Evolutionary conservation across 148 eudicot genomes (phyloP), one percentile per base, ranked within the genome.

Genomic region (Persicaria tinctoria): DNA sequence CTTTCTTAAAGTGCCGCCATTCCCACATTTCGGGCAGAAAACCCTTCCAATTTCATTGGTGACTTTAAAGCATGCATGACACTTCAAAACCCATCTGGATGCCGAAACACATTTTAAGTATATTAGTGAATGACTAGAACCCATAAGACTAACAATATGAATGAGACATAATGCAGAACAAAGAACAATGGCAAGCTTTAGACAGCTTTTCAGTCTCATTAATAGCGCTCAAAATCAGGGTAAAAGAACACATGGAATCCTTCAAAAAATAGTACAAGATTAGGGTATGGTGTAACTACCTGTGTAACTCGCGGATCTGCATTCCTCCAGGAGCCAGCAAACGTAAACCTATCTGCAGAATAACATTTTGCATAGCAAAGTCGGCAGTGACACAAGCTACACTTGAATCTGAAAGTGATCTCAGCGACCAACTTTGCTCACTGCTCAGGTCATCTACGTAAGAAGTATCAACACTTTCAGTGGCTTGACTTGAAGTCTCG

Each of bases 291-390:
- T 17, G 27, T 18, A 27, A 54, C 69, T 77, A 95, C 98, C 98
- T 92, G 83, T 92, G 96, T 79, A 95, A 78, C 84, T 95, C 92
- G 51, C 96, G 93, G 46, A 95, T 95, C 85, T 95, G 98, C 97
- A 92, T 92, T 75, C 98, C 98, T 63, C 96, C 97, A n/a, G 98
- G 97, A 32, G 98, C 96, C 81, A 95, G 50, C 76, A 95, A 83
- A 32, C 97, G 90, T 77, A 95, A 82, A 79, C 98, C 97, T 91
- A 95, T 92, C 82, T 95, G 98, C 70, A 92, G 83, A 54, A 95
- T 80, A 79, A 95, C 97, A 85, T 95, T 95, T 80, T 95, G 98
- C 97, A 95, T 95, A n/a, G 98, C 98, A 77, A 75, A 95, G 74
- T 95, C 97, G 80, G 86, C 86, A 27, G 98, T 95, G 74, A 92